Base-by-base conservation (phyloP, 805 yeast genomes). In the Pichia heedii region DNA sequence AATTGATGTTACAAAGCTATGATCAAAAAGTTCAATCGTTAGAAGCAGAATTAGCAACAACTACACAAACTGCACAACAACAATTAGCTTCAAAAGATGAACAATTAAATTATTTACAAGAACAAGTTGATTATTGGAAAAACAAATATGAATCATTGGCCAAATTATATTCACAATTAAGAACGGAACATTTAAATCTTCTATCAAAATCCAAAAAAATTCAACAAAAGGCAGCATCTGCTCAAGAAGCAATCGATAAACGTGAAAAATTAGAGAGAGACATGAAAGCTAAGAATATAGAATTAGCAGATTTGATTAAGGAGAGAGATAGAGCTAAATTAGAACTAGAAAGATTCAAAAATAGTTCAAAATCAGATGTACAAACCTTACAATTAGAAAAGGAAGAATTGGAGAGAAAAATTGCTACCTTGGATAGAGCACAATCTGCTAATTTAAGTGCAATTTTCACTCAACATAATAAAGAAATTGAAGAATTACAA, bases 251-350 rank as follows among this genome's bases (percentile, higher is more conserved):
- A 0, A 76, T 88, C 49, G 83, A 83, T 50, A 83, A 79, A 62
- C 78, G 88, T 51, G 96, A 88, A 55, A 77, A 77, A 56, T 65
- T 84, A 32, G 96, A 88, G 56, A 74, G 84, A 44, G 96, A 88
- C 47, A 67, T 87, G 60, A 87, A 85, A 59, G 74, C 89, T 13
- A 88, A 88, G 63, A 87, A 85, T 58, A 71, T 87, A 36, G 96
- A 87, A 62, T 70, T 87, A 48, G 95, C 95, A 1, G 95, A 86
- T 53, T 71, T 87, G 53, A 88, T 88, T 44, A 74, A 93, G 48
- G 96, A 87, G 58, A 77, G 96, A 45, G 96, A 87, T 57, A 73
- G 95, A 39, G 94, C 95, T 1, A 74, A 90, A 55, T 68, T 87
- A 52, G 96, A 87, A 46, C 65, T 86, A 35, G 95, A 85, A 50